These are phyloP conservation scores for Chaetomium olivaceum DNA, from an alignment of 2,329 filamentous ascomycete species.

Conservation along the genomic window DNA sequence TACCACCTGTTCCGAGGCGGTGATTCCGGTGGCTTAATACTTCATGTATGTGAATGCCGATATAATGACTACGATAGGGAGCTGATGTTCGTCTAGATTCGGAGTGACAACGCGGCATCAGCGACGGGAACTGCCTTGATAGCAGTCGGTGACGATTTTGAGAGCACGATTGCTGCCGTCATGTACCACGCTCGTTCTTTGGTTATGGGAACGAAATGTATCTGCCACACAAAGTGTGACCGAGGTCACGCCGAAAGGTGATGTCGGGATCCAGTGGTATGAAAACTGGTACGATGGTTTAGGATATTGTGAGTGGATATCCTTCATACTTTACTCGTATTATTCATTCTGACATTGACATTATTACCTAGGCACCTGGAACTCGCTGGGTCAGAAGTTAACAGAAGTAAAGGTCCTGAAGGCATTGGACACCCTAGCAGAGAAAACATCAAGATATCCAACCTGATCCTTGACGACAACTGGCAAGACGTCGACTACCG, in stretches of 20 bases:
- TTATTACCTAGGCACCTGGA: conserved; percentile 79
- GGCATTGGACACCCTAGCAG: conserved; percentile 70
- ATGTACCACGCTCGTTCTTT: conserved; percentile 84
- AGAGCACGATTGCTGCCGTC: conserved; percentile 73
- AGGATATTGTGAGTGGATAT: conserved; percentile 68
- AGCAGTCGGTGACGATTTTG: conserved; percentile 70
- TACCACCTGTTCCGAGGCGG: conserved; percentile 68
- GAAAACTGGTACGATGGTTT: conserved; percentile 91
- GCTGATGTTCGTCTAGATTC: conserved; percentile 44
- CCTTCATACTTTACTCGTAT: not conserved
- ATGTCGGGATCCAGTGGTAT: conserved; percentile 66
- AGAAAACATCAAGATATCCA: conserved; percentile 76
- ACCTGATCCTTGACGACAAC: conserved; percentile 93
- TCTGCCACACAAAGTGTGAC: conserved; percentile 45
- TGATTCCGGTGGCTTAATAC: conserved; percentile 56
- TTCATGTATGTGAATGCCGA: conserved; percentile 55
- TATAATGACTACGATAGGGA: not conserved
- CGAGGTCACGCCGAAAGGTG: conserved; percentile 50
- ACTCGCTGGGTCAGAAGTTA: conserved; percentile 79
- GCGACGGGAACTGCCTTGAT: conserved; percentile 65
- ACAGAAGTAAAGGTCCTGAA: conserved; percentile 77
- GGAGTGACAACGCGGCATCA: conserved; percentile 64
- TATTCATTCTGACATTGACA: not conserved
- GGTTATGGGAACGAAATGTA: conserved; percentile 49
- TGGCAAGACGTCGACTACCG: conserved; percentile 76